Conservation (phyloP, 148 eudicot genomes). For the Salicornia ramosissima region DNA sequence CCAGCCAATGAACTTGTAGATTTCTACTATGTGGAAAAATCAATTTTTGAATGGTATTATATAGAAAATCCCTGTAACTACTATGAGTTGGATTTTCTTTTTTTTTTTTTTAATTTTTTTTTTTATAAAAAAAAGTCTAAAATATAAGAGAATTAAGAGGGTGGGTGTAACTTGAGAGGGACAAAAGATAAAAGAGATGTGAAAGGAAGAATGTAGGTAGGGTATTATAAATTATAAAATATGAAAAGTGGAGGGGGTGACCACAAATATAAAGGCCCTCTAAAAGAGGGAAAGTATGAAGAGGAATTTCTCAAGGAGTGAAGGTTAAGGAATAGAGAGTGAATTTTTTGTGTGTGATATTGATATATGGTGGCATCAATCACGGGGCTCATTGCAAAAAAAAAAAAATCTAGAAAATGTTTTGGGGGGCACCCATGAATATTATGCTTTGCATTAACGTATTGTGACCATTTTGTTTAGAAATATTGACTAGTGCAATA, state of each 20-base stretch:
- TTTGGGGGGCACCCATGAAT: constrained; percentile 9
- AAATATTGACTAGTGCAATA: not conserved
- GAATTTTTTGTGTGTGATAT: too few species aligned
- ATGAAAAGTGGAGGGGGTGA: constrained; percentile 14
- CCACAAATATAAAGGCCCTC: constrained; percentile 14
- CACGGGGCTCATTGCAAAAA: constrained; percentile 20
- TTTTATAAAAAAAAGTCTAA: not conserved
- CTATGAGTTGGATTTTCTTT: constrained; percentile 15
- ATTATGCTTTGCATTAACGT: constrained; percentile 9
- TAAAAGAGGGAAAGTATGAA: constrained; percentile 7
- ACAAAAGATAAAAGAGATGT: constrained; percentile 30
- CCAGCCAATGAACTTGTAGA: too few species aligned
- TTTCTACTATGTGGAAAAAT: too few species aligned
- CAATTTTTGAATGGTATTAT: too few species aligned
- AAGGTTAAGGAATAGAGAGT: constrained; percentile 12
- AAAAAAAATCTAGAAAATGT: not conserved
- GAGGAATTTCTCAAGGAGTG: constrained; percentile 13
- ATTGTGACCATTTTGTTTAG: constrained; percentile 19
- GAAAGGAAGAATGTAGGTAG: constrained; percentile 8
- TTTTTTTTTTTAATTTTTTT: not conserved
- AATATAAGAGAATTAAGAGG: constrained; percentile 8
- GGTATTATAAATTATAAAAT: constrained; percentile 8
- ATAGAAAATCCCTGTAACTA: too few species aligned
- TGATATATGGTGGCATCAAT: constrained; percentile 17
- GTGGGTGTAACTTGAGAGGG: constrained; percentile 49